Evolutionary conservation across 176 grass and related monocot genomes (phyloP).

Genomic region (Miscanthus lutarioriparius): DNA sequence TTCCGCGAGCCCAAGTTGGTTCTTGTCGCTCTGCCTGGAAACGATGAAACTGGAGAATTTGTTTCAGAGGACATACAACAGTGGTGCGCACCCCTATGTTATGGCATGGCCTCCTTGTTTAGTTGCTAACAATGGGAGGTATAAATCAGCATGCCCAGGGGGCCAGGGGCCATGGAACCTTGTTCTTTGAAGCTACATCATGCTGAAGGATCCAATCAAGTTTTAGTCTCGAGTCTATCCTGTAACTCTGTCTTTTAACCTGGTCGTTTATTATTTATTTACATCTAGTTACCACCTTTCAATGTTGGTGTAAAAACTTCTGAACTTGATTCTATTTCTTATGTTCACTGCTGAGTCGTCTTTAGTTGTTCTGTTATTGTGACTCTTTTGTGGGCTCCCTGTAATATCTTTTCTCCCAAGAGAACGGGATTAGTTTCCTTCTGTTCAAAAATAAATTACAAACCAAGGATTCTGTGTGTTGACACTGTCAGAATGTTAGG

Average conservation of each 20-base stretch:
- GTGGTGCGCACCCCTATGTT: not conserved
- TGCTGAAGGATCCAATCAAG: not conserved
- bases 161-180: not conserved
- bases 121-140: not conserved
- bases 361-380: not conserved
- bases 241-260: not conserved
- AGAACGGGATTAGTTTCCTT: not conserved
- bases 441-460: not conserved
- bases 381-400: not conserved
- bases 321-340: conserved; percentile 1
- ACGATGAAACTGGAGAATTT: not conserved
- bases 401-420: not conserved
- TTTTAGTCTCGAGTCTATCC: not conserved
- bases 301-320: not conserved
- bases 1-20: not conserved
- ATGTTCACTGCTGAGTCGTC: not conserved
- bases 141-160: not conserved
- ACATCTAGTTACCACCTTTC: not conserved
- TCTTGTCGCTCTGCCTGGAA: not conserved
- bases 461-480: not conserved
- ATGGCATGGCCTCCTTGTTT: conserved; percentile 1
- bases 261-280: not conserved
- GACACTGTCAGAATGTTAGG: not conserved
- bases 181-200: not conserved
- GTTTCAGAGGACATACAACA: not conserved